Evolutionary conservation across 2,329 filamentous ascomycete genomes (phyloP).

Genomic region (Pseudocercospora pini-densiflorae): DNA sequence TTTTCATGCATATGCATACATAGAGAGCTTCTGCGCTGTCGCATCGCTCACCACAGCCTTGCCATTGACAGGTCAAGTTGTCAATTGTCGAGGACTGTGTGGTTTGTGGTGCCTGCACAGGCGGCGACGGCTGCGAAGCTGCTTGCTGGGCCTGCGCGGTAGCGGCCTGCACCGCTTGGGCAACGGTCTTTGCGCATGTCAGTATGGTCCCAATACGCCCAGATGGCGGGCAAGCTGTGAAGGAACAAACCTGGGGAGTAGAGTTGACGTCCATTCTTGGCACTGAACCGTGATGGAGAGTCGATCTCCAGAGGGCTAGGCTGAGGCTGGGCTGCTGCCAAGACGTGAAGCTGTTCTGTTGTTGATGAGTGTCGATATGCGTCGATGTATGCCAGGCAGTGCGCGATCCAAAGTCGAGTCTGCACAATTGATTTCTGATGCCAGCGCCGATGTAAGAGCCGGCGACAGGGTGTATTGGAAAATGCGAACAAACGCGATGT

Average conservation of each 20-base stretch:
- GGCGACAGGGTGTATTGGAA: not conserved
- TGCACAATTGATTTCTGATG: not conserved
- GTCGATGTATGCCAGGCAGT: not conserved
- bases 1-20: slow-evolving; percentile 49
- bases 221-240: slow-evolving; percentile 10
- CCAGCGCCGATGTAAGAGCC: not conserved
- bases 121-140: slow-evolving; percentile 33
- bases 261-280: not conserved
- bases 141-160: slow-evolving; percentile 35
- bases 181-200: slow-evolving; percentile 20
- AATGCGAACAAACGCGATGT: not conserved
- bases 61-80: slow-evolving; percentile 64
- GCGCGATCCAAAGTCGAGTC: not conserved
- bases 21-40: slow-evolving; percentile 65
- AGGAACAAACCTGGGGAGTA: not conserved
- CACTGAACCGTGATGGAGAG: not conserved
- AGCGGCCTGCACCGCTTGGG: slow-evolving; percentile 38
- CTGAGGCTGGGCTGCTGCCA: not conserved
- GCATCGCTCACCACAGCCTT: slow-evolving; percentile 64
- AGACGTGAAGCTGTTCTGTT: not conserved
- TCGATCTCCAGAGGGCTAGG: no score
- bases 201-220: not conserved
- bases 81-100: slow-evolving; percentile 44
- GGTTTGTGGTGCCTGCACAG: slow-evolving; percentile 36
- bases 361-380: not conserved